These are phyloP conservation scores for Coemansia sp. DNA, from an alignment of 192 early-diverging fungal species.

Conservation along the genomic window DNA sequence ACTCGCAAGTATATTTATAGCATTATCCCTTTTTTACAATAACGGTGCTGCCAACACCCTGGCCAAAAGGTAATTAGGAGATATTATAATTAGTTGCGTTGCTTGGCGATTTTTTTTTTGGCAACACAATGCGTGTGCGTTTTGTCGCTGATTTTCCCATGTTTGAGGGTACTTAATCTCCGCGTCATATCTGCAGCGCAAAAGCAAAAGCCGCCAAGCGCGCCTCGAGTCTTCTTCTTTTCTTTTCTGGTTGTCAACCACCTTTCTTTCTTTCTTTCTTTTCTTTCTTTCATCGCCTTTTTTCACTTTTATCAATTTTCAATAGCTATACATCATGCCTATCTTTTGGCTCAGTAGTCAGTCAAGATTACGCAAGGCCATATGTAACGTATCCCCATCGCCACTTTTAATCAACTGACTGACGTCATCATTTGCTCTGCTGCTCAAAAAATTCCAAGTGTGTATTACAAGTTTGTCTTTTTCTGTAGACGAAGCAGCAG, in stretches of 20 bases:
- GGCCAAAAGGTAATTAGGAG: too few species aligned
- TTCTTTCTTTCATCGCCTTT: not conserved
- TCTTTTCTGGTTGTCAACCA: not conserved
- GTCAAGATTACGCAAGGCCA: slow-evolving; percentile 13
- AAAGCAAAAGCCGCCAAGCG: not conserved
- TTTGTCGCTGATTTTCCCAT: not conserved
- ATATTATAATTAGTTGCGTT: too few species aligned
- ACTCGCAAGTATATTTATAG: too few species aligned
- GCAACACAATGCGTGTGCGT: not conserved
- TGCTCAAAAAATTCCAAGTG: not conserved
- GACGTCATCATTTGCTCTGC: not conserved
- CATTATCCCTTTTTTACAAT: too few species aligned
- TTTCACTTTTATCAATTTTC: not conserved
- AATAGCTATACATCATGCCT: not conserved
- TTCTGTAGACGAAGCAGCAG: slow-evolving; percentile 14
- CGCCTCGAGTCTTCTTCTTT: not conserved
- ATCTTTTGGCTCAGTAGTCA: slow-evolving; percentile 12
- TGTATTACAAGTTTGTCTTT: not conserved
- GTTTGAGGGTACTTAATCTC: slow-evolving; percentile 1
- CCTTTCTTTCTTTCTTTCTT: not conserved
- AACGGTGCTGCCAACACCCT: too few species aligned
- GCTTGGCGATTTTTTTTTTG: not conserved
- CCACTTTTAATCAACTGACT: not conserved
- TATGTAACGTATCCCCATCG: slow-evolving; percentile 8
- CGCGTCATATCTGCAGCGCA: not conserved